A percentile compares a stretch with the other conserved stretches of the same genome.
Evolutionary conservation across 2,329 filamentous ascomycete genomes (phyloP).

Genomic region (Boeremia lycopersici): DNA sequence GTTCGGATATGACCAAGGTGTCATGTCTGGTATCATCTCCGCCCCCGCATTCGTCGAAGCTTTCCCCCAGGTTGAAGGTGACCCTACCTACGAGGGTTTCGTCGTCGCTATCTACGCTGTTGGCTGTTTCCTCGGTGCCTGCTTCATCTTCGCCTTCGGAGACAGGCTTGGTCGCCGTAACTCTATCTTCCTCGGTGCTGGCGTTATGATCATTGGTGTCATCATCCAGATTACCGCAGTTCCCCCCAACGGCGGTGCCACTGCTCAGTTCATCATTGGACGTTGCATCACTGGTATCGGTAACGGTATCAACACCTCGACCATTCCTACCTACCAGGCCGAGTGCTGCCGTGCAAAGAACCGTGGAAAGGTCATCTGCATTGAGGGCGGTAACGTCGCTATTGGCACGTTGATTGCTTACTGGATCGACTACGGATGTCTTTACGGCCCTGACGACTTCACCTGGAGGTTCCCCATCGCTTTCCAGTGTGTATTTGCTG

Average conservation of each 20-base stretch:
- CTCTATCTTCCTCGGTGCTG: slow-evolving; percentile 50
- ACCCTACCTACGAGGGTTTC: slow-evolving; percentile 51
- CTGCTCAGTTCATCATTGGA: slow-evolving; percentile 58
- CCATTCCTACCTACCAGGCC: slow-evolving; percentile 60
- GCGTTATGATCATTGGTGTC: slow-evolving; percentile 51
- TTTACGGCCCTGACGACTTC: slow-evolving; percentile 36
- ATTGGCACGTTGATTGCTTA: slow-evolving; percentile 58
- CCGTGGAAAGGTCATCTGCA: slow-evolving; percentile 65
- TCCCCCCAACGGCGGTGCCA: slow-evolving; percentile 34
- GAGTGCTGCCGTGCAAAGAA: slow-evolving; percentile 60
- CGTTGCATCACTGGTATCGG: slow-evolving; percentile 59
- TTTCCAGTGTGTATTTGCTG: slow-evolving; percentile 57
- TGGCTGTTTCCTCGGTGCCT: slow-evolving; percentile 52
- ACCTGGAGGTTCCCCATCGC: slow-evolving; percentile 59
- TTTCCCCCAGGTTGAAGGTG: slow-evolving; percentile 46
- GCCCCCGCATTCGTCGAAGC: slow-evolving; percentile 40
- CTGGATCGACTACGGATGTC: slow-evolving; percentile 57
- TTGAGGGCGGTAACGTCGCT: slow-evolving; percentile 59
- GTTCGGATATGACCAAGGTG: slow-evolving; percentile 56
- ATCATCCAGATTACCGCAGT: slow-evolving; percentile 46
- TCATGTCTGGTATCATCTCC: slow-evolving; percentile 51
- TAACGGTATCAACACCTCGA: slow-evolving; percentile 61
- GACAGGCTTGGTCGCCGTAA: slow-evolving; percentile 52
- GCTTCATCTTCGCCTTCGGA: slow-evolving; percentile 47
- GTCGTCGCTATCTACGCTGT: slow-evolving; percentile 60